Percentiles rank a stretch among this genome's conserved stretches.
Conservation (phyloP, 345 rosid genomes). For the Acer yangbiense region DNA sequence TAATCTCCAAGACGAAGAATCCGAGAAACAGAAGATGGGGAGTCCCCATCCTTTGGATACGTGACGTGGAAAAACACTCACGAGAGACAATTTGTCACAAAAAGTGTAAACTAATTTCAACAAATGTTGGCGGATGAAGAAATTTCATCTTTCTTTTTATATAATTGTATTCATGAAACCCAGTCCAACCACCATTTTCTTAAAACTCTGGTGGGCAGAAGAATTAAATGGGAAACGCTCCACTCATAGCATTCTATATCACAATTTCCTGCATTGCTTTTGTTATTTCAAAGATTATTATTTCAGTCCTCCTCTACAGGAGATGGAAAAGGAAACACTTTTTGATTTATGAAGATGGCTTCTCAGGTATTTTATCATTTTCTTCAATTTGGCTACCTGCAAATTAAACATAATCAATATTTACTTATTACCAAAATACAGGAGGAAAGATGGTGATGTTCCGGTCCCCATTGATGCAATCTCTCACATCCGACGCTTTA, state of each 20-base stretch:
- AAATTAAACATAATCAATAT: neutral
- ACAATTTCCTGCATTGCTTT: constrained; percentile 62
- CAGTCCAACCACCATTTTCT: neutral
- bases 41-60: too few relatives aligned
- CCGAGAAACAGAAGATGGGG: too few relatives aligned
- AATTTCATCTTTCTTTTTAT: neutral
- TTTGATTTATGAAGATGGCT: constrained; percentile 36
- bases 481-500: constrained; percentile 52
- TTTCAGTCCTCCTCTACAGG: constrained; percentile 65
- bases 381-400: neutral
- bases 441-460: constrained; percentile 87
- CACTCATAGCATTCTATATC: constrained; percentile 54
- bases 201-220: neutral
- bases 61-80: too few relatives aligned
- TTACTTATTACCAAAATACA: constrained; percentile 20
- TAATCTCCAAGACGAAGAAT: too few relatives aligned
- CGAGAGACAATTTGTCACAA: constrained; percentile 5
- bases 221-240: constrained; percentile 51
- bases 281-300: constrained; percentile 58
- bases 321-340: constrained; percentile 61
- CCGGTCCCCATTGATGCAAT: constrained; percentile 52
- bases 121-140: constrained; percentile 15
- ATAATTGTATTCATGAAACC: too few relatives aligned
- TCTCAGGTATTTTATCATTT: constrained; percentile 45
- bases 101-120: neutral